These are phyloP conservation scores for Ogataea degrootiae DNA, from an alignment of 805 yeast species.

Conservation along the genomic window DNA sequence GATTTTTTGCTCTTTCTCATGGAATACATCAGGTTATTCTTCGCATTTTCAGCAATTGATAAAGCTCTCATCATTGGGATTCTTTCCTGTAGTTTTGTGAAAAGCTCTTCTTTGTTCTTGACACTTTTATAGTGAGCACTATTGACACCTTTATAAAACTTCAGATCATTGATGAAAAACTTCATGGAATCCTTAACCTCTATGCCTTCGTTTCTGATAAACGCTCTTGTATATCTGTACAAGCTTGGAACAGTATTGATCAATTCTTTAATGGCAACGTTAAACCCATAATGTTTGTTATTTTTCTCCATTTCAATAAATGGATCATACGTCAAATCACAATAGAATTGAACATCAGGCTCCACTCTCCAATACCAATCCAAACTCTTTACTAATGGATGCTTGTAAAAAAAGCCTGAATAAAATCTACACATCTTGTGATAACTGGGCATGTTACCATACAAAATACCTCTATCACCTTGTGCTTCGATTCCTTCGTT, in stretches of 20 bases:
- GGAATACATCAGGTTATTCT: not conserved
- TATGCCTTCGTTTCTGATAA: constrained; percentile 44
- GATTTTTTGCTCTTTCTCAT: not conserved
- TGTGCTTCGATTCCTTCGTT: constrained; percentile 61
- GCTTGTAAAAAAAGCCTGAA: constrained; percentile 77
- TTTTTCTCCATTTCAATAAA: constrained; percentile 69
- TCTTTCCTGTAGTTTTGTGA: constrained; percentile 20
- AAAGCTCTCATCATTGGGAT: constrained; percentile 24
- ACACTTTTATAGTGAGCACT: constrained; percentile 26
- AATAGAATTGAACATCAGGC: constrained; percentile 84
- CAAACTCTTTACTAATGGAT: constrained; percentile 60
- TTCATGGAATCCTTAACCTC: constrained; percentile 65
- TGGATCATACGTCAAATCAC: constrained; percentile 91
- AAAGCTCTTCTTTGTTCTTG: constrained; percentile 22
- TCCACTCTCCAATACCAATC: constrained; percentile 98
- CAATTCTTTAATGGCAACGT: constrained; percentile 72
- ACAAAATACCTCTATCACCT: constrained; percentile 79
- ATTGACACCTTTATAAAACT: constrained; percentile 31
- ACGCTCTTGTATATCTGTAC: constrained; percentile 67
- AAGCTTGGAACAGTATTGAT: constrained; percentile 78
- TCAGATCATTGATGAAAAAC: constrained; percentile 46
- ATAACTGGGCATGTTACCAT: constrained; percentile 77
- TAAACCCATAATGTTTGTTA: constrained; percentile 80
- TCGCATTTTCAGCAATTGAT: constrained; percentile 3
- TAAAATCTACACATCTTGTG: constrained; percentile 96